Evolutionary conservation across 1,284 basidiomycete species (phyloP).

Genomic region (Thecaphora thlaspeos): DNA sequence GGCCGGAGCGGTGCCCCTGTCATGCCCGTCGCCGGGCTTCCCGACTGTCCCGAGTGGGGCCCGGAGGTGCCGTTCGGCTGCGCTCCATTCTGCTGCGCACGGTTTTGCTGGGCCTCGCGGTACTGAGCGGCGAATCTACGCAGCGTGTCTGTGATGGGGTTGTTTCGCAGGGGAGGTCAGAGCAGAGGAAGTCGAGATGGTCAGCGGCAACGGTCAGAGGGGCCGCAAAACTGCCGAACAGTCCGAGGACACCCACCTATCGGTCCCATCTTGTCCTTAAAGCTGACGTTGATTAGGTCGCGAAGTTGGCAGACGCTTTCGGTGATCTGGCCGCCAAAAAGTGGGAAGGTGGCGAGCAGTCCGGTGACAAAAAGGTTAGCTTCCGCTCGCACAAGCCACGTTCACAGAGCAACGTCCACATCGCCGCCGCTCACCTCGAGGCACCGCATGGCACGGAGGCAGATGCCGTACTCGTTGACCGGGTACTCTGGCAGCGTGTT

Average conservation of each 20-base stretch:
- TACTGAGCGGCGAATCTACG: slow-evolving; percentile 34
- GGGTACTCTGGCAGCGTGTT: slow-evolving; percentile 41
- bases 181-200: background rate
- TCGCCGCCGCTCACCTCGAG: slow-evolving; percentile 19
- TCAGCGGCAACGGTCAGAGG: too few relatives aligned
- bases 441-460: slow-evolving; percentile 46
- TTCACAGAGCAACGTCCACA: background rate
- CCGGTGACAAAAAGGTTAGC: background rate
- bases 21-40: too few relatives aligned
- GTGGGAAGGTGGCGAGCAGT: background rate
- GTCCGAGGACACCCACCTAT: slow-evolving; percentile 10
- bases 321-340: too few relatives aligned
- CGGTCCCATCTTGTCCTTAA: slow-evolving; percentile 34
- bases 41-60: too few relatives aligned
- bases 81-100: too few relatives aligned
- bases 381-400: background rate
- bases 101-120: slow-evolving; percentile 7
- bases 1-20: too few relatives aligned
- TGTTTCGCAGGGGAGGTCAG: background rate
- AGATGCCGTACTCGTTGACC: slow-evolving; percentile 52
- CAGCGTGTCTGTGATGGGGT: slow-evolving; percentile 15
- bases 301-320: slow-evolving; percentile 47
- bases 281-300: slow-evolving; percentile 43
- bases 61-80: too few relatives aligned
- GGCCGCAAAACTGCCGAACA: too few relatives aligned